Evolutionary conservation across 1,139 yeast genomes (phyloP).

Genomic region (Taiozyma onychis): DNA sequence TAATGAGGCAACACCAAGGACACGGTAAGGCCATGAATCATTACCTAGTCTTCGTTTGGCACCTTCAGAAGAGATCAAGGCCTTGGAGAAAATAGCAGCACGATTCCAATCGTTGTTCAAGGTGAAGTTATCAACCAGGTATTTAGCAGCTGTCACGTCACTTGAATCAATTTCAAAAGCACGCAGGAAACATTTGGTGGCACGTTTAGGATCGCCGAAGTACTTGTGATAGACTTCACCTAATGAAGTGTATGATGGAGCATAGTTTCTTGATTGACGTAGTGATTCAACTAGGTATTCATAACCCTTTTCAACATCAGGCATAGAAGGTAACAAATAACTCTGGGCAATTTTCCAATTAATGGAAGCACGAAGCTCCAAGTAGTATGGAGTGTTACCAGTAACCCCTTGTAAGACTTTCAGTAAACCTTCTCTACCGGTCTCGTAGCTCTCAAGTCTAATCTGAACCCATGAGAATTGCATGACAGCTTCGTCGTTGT

Average conservation of each 20-base stretch:
- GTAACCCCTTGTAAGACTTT: constrained; percentile 37
- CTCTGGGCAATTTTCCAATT: constrained; percentile 74
- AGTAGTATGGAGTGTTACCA: constrained; percentile 47
- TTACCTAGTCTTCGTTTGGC: constrained; percentile 46
- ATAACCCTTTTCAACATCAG: constrained; percentile 36
- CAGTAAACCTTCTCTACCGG: constrained; percentile 50
- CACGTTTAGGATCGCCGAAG: constrained; percentile 56
- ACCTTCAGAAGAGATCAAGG: constrained; percentile 57
- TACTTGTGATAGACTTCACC: constrained; percentile 64
- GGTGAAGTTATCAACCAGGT: constrained; percentile 65
- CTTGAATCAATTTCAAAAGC: constrained; percentile 85
- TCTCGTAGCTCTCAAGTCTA: constrained; percentile 41
- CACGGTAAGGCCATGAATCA: constrained; percentile 78
- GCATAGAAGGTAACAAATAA: constrained; percentile 30
- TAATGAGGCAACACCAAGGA: constrained; percentile 72
- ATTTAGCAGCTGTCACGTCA: constrained; percentile 69
- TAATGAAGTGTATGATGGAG: constrained; percentile 74
- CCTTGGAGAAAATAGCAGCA: constrained; percentile 68
- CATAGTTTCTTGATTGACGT: constrained; percentile 55
- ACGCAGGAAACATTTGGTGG: constrained; percentile 81
- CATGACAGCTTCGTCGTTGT: constrained; percentile 53
- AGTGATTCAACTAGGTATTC: constrained; percentile 55
- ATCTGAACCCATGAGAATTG: constrained; percentile 82
- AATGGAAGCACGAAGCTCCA: constrained; percentile 52
- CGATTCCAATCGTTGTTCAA: constrained; percentile 72